Base-by-base conservation (phyloP, 495 filamentous ascomycete genomes). In the Astrothelium subdiscretum region DNA sequence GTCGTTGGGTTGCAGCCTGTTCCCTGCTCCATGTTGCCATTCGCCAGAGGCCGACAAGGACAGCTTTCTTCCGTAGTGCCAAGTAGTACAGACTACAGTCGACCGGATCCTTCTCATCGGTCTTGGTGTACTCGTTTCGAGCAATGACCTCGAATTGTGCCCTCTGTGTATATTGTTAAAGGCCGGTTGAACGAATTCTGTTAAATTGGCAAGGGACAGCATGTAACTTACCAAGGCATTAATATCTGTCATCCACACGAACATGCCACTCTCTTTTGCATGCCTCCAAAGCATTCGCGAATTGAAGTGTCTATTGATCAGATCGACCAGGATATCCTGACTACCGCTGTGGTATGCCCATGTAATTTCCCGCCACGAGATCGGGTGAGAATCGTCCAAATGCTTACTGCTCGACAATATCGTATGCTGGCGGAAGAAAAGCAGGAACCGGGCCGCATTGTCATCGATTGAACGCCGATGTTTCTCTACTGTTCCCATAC, bases 31-130 rank as follows among this genome's bases (percentile, higher is more conserved):
- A 94, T 40, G 79, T 80, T 20, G 95, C 94, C 85, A 99, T 97
- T 20, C 94, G 84, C 94, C 94, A 99, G 4, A 99, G 81, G 1
- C 91, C 94, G 60, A 95, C 80, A 3, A 99, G 81, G 2, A 97
- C 87, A 20, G 87, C 84, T 73, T 97, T 99, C 79, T 96, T 99
- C 57, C 62, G 61, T 51, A 70, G 43, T 3, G 94, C 92, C 24
- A 99, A 79, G 71, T 97, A 99, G 72, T 87, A 92, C 18, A 99
- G 74, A 64, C 87, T 88, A 75, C 95, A 97, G 65, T 97, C 90
- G n/a, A 95, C 83, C 0, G 94, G 94, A 68, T 96, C 95, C 71
- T 89, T 92, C 64, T 88, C 82, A 31, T 95, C 89, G 4, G 85
- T 85, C 66, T 89, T 90, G 24, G 89, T 89, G 73, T 97, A 99